Base-by-base conservation (phyloP, 352 stramenopile genomes). In the Phytophthora megakarya region DNA sequence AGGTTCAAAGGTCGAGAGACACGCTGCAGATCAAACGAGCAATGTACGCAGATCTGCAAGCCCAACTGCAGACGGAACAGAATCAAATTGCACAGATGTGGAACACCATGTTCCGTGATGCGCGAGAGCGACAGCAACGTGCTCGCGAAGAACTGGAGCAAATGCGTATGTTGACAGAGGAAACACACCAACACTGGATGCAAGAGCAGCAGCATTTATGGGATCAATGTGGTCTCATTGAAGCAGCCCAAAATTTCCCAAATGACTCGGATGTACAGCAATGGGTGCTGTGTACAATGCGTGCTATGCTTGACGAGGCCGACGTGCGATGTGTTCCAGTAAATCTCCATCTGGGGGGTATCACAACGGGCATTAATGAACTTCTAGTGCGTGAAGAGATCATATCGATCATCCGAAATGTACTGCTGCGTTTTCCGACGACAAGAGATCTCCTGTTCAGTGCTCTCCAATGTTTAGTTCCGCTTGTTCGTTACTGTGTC, bases 191-290 rank as follows among this genome's bases (percentile, higher is more conserved):
- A 0, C 50, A 51, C 12, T 70, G 75, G 28, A 57, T 67, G 39
- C 32, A 13, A 38, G 58, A 67, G 28, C 64, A 76, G n/a, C 44
- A 70, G n/a, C 59, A 57, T 13, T 35, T 78, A 25, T 39, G 57
- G 32, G 56, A 76, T 35, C 59, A 76, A 45, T 73, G 52, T 8
- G 71, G 71, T 23, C 49, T 82, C 11, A 33, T 82, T 5, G 67
- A 73, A 44, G 49, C 68, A 3, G 74, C 71, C 0, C 38, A 67
- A 18, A 61, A 75, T 19, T 72, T 76, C 26, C 58, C 68, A 0
- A 80, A 67, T 21, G 74, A 82, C 19, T 35, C 50, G 30, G 61
- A 70, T 3, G 54, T 82, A 10, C 74, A 80, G 33, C 55, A 39
- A 2, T 82, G 74, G 74, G 33, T 74, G 12, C 8, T 82, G 5